Conservation (phyloP, 2,329 filamentous ascomycete genomes). For the Penicillium sp. region DNA sequence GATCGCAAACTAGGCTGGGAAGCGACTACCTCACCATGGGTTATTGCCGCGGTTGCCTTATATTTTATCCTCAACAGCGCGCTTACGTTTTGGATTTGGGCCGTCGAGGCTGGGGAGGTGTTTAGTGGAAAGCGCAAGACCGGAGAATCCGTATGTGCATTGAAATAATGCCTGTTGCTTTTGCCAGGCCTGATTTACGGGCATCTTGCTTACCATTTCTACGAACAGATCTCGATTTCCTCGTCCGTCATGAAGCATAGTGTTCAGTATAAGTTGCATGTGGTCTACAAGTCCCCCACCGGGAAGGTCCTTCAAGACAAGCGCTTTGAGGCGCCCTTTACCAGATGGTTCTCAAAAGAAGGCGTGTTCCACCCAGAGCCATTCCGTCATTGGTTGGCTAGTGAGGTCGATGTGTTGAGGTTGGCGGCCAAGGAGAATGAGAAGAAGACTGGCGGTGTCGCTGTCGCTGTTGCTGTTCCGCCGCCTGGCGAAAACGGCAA, state of each 20-base stretch:
- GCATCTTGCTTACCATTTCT: slow-evolving; percentile 3
- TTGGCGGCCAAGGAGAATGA: slow-evolving; percentile 43
- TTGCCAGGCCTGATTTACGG: neutral
- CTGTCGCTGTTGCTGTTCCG: slow-evolving; percentile 18
- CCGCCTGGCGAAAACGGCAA: slow-evolving; percentile 11
- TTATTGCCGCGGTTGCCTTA: slow-evolving; percentile 67
- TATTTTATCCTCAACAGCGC: slow-evolving; percentile 75
- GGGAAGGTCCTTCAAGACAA: slow-evolving; percentile 42
- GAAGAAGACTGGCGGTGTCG: slow-evolving; percentile 28
- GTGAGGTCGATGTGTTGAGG: slow-evolving; percentile 52
- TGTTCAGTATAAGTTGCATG: slow-evolving; percentile 70
- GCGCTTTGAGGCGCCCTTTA: slow-evolving; percentile 54
- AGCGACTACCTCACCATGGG: slow-evolving; percentile 68
- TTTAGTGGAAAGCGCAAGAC: slow-evolving; percentile 71
- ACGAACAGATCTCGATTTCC: slow-evolving; percentile 68
- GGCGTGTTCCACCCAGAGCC: slow-evolving; percentile 57
- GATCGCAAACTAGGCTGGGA: slow-evolving; percentile 93
- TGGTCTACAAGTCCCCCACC: slow-evolving; percentile 46
- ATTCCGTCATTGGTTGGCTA: slow-evolving; percentile 58
- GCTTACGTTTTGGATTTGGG: slow-evolving; percentile 79
- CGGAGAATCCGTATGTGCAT: slow-evolving; percentile 53
- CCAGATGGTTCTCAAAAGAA: slow-evolving; percentile 56
- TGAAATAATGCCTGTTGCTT: neutral
- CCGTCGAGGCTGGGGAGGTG: slow-evolving; percentile 72
- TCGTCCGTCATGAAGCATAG: slow-evolving; percentile 72